Conservation (phyloP, 352 stramenopile genomes). For the Globisporangium middletonii region DNA sequence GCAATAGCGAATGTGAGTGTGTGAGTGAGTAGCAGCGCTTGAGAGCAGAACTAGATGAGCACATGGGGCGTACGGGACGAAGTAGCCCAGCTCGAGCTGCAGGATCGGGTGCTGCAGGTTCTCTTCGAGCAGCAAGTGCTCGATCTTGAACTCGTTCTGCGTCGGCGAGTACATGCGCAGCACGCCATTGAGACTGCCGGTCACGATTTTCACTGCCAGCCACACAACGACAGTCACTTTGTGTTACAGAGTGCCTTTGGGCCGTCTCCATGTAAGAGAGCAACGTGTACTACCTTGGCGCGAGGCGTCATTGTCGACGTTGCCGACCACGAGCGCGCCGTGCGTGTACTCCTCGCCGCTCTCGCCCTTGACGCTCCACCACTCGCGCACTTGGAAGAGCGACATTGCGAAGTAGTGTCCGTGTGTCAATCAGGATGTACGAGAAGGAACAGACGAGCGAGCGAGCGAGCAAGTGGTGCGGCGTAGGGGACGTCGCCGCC, state of each 20-base stretch:
- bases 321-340: constrained; percentile 70
- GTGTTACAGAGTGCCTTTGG: too few species aligned
- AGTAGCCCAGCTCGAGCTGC: constrained; percentile 80
- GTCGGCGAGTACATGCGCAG: constrained; percentile 82
- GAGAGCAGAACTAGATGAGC: too few species aligned
- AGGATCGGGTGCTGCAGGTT: constrained; percentile 82
- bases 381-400: constrained; percentile 88
- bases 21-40: too few species aligned
- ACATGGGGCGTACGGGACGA: constrained; percentile 55
- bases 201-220: constrained; percentile 81
- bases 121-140: constrained; percentile 86
- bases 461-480: background rate
- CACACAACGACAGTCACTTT: too few species aligned
- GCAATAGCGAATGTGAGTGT: background rate
- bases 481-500: background rate
- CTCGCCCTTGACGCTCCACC: constrained; percentile 77
- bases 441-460: background rate
- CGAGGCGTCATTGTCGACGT: constrained; percentile 80
- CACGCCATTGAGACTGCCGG: constrained; percentile 79
- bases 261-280: background rate
- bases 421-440: background rate
- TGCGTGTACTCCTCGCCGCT: constrained; percentile 76
- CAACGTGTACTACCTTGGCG: constrained; percentile 29
- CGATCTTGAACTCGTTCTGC: constrained; percentile 80
- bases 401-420: constrained; percentile 41